A percentile compares a stretch with the other conserved stretches of the same genome.
phyloP scores from a whole-genome alignment of 176 grass and related monocot species.

The Secale cereale region DNA sequence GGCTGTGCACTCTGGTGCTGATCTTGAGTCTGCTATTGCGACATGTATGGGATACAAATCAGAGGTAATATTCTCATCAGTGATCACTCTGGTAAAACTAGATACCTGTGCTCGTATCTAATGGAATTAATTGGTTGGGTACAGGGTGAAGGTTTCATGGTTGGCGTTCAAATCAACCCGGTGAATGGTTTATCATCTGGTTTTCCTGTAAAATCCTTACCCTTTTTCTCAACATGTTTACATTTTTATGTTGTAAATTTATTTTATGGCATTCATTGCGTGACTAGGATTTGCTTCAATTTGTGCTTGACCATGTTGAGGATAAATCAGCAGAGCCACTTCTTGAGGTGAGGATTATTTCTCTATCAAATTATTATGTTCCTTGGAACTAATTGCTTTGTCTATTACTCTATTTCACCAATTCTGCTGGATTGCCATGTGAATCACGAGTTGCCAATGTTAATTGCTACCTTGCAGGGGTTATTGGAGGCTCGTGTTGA shows the following conservation, averaged over 20 bases:
- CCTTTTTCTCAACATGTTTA: conserved; percentile 18
- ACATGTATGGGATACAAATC: conserved; percentile 93
- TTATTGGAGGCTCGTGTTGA: conserved; percentile 89
- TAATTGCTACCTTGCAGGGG: conserved; percentile 45
- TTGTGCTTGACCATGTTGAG: conserved; percentile 93
- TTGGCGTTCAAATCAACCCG: conserved; percentile 94
- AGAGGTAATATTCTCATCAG: conserved; percentile 54
- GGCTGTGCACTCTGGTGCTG: conserved; percentile 99
- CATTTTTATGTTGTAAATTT: conserved; percentile 13
- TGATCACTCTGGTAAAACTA: conserved; percentile 24
- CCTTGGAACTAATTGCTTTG: conserved; percentile 2
- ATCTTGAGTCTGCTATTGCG: conserved; percentile 96
- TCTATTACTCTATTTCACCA: conserved; percentile 21
- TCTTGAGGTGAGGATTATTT: conserved; percentile 61
- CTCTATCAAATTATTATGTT: conserved; percentile 8
- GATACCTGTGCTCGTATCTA: neutral
- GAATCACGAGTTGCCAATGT: conserved; percentile 21
- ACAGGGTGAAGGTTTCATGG: conserved; percentile 99
- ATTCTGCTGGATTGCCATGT: neutral
- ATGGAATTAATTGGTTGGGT: neutral
- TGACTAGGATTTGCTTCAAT: conserved; percentile 72
- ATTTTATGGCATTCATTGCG: conserved; percentile 26
- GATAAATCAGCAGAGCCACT: conserved; percentile 75
- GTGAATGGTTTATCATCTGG: conserved; percentile 90
- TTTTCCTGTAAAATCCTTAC: conserved; percentile 72